Conservation (phyloP, 2,329 filamentous ascomycete species). For the Pseudocercospora cruenta region DNA sequence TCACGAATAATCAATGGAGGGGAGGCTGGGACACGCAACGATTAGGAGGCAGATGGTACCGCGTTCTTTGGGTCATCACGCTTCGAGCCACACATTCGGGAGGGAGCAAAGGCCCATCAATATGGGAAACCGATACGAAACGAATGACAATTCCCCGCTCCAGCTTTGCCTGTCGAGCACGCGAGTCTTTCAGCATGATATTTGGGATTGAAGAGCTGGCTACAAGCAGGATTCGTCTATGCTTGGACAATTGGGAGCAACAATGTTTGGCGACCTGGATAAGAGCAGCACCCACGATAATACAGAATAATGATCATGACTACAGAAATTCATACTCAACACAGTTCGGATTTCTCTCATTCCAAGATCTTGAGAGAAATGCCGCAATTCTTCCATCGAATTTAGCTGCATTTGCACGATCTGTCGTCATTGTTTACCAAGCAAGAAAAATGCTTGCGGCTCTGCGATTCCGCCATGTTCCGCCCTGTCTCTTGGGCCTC, state of each 20-base stretch:
- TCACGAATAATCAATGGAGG: neutral
- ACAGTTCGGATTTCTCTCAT: too few relatives aligned
- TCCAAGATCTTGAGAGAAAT: too few relatives aligned
- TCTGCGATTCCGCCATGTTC: neutral
- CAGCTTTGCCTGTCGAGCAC: constrained; percentile 5
- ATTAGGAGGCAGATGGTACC: too few relatives aligned
- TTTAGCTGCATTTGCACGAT: neutral
- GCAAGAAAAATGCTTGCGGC: neutral
- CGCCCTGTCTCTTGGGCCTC: neutral
- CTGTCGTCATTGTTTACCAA: constrained; percentile 5
- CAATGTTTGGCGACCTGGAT: neutral
- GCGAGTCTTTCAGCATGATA: neutral
- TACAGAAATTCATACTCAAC: too few relatives aligned
- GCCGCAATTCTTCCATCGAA: too few relatives aligned
- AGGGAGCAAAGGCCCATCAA: too few relatives aligned
- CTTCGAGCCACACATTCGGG: too few relatives aligned
- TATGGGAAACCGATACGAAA: neutral
- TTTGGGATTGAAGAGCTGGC: too few relatives aligned
- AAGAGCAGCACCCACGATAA: neutral
- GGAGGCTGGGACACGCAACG: too few relatives aligned
- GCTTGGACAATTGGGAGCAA: neutral
- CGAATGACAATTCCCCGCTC: constrained; percentile 5
- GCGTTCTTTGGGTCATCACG: too few relatives aligned
- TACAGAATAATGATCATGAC: too few relatives aligned
- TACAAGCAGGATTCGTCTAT: neutral